Evolutionary conservation across 1,284 basidiomycete genomes (phyloP), one percentile per base, ranked within the genome.

Genomic region (Trametes hirsuta): DNA sequence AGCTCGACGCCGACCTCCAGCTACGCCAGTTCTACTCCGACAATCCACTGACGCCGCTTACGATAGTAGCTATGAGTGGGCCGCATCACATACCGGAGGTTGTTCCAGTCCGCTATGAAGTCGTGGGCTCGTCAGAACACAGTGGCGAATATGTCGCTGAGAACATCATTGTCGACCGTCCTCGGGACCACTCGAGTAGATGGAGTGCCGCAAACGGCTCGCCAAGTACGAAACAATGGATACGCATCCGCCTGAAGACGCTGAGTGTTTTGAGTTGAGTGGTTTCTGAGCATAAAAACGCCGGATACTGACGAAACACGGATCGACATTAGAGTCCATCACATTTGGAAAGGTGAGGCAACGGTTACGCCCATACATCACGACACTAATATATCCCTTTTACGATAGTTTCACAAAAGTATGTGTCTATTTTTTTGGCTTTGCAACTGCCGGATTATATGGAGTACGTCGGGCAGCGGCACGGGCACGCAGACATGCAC

Each of bases 281-380:
- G n/a, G 49, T 47, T 55, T 30, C 30, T 8, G 25, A 4, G 4
- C 56, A 39, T 60, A 58, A 51, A 14, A 5, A 22, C 41, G 35
- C 14, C 48, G 22, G 15, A 15, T 10, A n/a, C 18, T 37, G 53
- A 35, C 34, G 46, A 37, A 42, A 30, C 18, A 35, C 36, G 39
- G 9, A 25, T n/a, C 30, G 37, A 3, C 24, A 30, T 10, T 53
- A 92, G 90, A 84, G 69, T 84, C 76, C 57, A 84, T 92, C 62
- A 90, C 85, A 3, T 92, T 93, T 73, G 90, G 91, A 68, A 93
- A 92, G 82, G 90, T 90, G 69, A 66, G 82, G 63, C 36, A 47
- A 51, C 12, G 18, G n/a, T 46, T 4, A 21, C 22, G 11, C 22
- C 44, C 6, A 21, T 14, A 9, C 24, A 3, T 14, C 9, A 6